A percentile compares a stretch with the other conserved stretches of the same genome.
Evolutionary conservation across 2,329 filamentous ascomycete genomes (phyloP).

Genomic region (Talaromyces rugulosus): DNA sequence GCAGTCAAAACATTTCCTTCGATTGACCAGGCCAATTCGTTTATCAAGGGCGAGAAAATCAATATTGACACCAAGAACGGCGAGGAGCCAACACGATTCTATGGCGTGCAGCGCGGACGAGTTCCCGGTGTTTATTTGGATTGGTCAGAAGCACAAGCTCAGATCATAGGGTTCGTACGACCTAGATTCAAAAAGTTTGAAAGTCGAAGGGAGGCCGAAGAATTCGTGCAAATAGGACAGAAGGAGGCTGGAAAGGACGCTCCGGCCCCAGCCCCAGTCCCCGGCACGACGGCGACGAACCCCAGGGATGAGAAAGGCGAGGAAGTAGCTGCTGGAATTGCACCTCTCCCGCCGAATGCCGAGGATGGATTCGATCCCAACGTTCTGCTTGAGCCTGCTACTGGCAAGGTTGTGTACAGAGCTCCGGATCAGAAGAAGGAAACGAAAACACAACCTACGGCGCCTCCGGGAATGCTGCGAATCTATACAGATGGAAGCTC

Average conservation of each 20-base stretch:
- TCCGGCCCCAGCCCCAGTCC: slow-evolving; percentile 25
- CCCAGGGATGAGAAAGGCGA: slow-evolving; percentile 41
- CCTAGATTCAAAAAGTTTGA: slow-evolving; percentile 66
- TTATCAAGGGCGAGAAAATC: slow-evolving; percentile 60
- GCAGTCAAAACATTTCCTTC: slow-evolving; percentile 76
- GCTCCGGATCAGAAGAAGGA: slow-evolving; percentile 46
- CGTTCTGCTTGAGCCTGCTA: slow-evolving; percentile 50
- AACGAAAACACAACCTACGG: slow-evolving; percentile 43
- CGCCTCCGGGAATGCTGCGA: slow-evolving; percentile 47
- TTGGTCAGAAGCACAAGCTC: slow-evolving; percentile 66
- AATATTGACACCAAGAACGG: slow-evolving; percentile 3
- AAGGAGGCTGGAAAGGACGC: slow-evolving; percentile 4
- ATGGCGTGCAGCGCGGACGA: slow-evolving; percentile 56
- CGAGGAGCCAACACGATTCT: slow-evolving; percentile 48
- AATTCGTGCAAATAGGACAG: slow-evolving; percentile 58
- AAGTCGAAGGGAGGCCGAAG: slow-evolving; percentile 68
- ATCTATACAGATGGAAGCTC: slow-evolving; percentile 64
- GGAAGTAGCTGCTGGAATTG: slow-evolving; percentile 50
- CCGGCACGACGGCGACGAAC: slow-evolving; percentile 37
- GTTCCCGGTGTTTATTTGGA: slow-evolving; percentile 60
- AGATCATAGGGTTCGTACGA: slow-evolving; percentile 65
- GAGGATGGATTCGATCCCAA: slow-evolving; percentile 61
- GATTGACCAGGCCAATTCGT: slow-evolving; percentile 72
- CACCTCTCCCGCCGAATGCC: slow-evolving; percentile 51
- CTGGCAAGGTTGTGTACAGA: slow-evolving; percentile 54